A percentile compares a stretch with the other conserved stretches of the same genome.
These are phyloP conservation scores for Cytospora schulzeri DNA, from an alignment of 2,329 filamentous ascomycete genomes.

Conservation along the genomic window DNA sequence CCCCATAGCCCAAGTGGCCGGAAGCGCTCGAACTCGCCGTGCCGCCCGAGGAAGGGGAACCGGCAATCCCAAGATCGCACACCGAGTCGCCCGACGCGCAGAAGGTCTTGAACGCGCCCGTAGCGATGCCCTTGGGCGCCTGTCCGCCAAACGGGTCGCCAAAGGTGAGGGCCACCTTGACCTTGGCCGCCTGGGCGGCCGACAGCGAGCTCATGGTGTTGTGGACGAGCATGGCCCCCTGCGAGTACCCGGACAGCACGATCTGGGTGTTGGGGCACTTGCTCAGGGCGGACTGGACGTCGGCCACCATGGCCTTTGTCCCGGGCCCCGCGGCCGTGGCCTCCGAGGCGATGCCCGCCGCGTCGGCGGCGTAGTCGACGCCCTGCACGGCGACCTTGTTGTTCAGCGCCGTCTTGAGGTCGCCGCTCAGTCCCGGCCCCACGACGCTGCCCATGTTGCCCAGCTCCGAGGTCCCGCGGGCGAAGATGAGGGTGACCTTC, in stretches of 20 bases:
- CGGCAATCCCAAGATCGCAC: conserved; percentile 4
- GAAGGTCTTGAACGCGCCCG: conserved; percentile 24
- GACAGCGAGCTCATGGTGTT: conserved; percentile 32
- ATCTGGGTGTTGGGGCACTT: conserved; percentile 44
- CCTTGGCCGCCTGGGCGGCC: conserved; percentile 19
- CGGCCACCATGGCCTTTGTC: conserved; percentile 48
- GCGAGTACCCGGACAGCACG: conserved; percentile 44
- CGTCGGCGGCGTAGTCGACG: conserved; percentile 33
- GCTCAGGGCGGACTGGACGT: conserved; percentile 32
- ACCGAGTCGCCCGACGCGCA: conserved; percentile 25
- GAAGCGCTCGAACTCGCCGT: conserved; percentile 9
- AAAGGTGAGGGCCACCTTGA: conserved; percentile 35
- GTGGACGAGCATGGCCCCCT: conserved; percentile 37
- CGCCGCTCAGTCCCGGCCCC: conserved; percentile 32
- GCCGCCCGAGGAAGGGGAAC: conserved; percentile 22
- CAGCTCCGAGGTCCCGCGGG: conserved; percentile 35
- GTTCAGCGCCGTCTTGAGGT: conserved; percentile 25
- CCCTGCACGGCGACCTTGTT: conserved; percentile 33
- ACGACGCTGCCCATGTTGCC: conserved; percentile 34
- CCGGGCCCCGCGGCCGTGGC: conserved; percentile 44
- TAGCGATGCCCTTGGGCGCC: conserved; percentile 8
- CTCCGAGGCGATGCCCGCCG: conserved; percentile 30
- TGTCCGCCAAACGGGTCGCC: conserved; percentile 31
- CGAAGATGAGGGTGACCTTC: conserved; percentile 33
- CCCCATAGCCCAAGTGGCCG: conserved; percentile 27